A percentile compares a stretch with the other conserved stretches of the same genome.
Evolutionary conservation across 2,329 filamentous ascomycete genomes (phyloP).

Genomic region (Sarocladiaceae sp.): DNA sequence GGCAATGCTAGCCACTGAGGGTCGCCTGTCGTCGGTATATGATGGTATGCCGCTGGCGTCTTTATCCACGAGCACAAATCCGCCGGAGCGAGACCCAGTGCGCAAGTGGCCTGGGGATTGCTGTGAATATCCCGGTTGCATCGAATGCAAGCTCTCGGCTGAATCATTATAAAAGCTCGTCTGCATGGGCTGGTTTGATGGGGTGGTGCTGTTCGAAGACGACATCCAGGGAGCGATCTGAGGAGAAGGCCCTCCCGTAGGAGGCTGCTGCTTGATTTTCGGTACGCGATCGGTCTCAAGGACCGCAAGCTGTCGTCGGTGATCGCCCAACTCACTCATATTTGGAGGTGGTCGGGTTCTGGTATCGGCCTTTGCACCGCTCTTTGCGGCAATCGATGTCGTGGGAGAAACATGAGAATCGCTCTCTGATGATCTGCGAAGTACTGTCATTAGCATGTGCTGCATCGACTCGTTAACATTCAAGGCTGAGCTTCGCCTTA

Average conservation of each 20-base stretch:
- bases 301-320: conserved; percentile 67
- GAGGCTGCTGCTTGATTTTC: conserved; percentile 55
- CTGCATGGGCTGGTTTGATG: conserved; percentile 30
- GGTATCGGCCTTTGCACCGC: conserved; percentile 20
- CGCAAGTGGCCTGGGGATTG: conserved; percentile 67
- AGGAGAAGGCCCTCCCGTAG: conserved; percentile 31
- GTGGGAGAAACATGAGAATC: conserved; percentile 47
- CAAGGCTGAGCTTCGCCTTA: too few species aligned
- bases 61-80: conserved; percentile 7
- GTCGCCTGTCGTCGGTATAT: conserved; percentile 70
- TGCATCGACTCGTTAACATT: too few species aligned
- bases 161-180: conserved; percentile 72
- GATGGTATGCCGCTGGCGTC: conserved; percentile 26
- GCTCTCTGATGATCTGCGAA: conserved; percentile 22
- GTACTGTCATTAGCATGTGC: not conserved
- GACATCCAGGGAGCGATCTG: conserved; percentile 59
- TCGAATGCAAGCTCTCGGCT: conserved; percentile 47
- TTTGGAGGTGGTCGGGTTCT: conserved; percentile 25
- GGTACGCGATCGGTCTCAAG: conserved; percentile 58
- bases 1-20: conserved; percentile 77
- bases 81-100: conserved; percentile 22
- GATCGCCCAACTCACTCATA: conserved; percentile 52
- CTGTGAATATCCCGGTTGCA: conserved; percentile 55
- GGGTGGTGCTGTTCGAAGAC: conserved; percentile 29
- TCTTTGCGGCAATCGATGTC: conserved; percentile 38